Evolutionary conservation across 345 rosid species (phyloP).

Genomic region (Boechera stricta): DNA sequence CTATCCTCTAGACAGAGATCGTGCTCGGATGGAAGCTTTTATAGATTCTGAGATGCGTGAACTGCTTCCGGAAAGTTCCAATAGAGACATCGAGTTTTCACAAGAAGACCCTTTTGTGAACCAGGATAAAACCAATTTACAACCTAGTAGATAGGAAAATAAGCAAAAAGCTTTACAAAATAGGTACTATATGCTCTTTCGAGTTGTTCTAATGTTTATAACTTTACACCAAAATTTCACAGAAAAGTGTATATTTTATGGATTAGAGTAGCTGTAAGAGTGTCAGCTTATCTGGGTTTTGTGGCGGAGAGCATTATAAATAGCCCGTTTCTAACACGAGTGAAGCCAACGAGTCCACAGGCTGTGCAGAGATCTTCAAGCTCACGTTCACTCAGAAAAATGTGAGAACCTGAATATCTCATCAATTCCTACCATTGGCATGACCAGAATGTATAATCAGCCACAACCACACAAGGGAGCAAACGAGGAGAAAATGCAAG

Average conservation of each 20-base stretch:
- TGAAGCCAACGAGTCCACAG: slow-evolving; percentile 74
- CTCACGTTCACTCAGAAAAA: slow-evolving; percentile 68
- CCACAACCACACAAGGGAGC: background rate
- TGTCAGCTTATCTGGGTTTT: slow-evolving; percentile 57
- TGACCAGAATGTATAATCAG: slow-evolving; percentile 22
- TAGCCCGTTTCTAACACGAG: slow-evolving; percentile 55
- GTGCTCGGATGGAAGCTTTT: slow-evolving; percentile 78
- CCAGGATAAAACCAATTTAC: slow-evolving; percentile 29
- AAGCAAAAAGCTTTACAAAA: slow-evolving; percentile 8
- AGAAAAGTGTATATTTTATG: background rate
- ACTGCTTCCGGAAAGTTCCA: slow-evolving; percentile 44
- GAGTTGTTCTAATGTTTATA: slow-evolving; percentile 21
- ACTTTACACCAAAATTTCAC: slow-evolving; percentile 22
- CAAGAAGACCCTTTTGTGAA: slow-evolving; percentile 8
- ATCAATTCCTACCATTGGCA: slow-evolving; percentile 49
- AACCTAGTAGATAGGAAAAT: slow-evolving; percentile 8
- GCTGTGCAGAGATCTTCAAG: slow-evolving; percentile 80
- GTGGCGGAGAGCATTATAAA: slow-evolving; percentile 83
- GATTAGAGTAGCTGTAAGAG: background rate
- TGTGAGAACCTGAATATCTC: slow-evolving; percentile 58
- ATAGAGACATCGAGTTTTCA: slow-evolving; percentile 29
- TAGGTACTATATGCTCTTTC: background rate
- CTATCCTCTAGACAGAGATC: slow-evolving; percentile 78
- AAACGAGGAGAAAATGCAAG: background rate
- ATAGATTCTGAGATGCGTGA: slow-evolving; percentile 80